A percentile compares a stretch with the other conserved stretches of the same genome.
phyloP scores from a whole-genome alignment of 768 basidiomycete genomes.

The Amanita rubescens region DNA sequence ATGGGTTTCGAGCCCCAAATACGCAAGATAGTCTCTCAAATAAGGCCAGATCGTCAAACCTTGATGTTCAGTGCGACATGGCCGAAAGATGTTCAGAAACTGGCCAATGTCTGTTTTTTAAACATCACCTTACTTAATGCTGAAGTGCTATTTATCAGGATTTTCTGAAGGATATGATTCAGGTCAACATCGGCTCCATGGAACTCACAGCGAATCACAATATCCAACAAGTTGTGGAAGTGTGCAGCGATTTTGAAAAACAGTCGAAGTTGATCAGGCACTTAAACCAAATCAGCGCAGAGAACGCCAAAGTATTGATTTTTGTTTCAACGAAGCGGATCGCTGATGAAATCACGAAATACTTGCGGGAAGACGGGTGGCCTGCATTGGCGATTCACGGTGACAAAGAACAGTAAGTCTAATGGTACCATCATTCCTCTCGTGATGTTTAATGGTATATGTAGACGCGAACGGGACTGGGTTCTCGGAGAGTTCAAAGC shows the following conservation, averaged over 20 bases:
- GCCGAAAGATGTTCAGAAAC: slow-evolving; percentile 99
- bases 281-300: slow-evolving; percentile 90
- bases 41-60: slow-evolving; percentile 96
- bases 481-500: slow-evolving; percentile 97
- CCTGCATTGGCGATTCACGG: slow-evolving; percentile 99
- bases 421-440: background rate
- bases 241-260: slow-evolving; percentile 97
- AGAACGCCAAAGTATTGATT: slow-evolving; percentile 98
- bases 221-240: slow-evolving; percentile 91
- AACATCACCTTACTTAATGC: background rate
- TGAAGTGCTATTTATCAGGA: slow-evolving; percentile 43
- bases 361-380: slow-evolving; percentile 97
- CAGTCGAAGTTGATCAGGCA: slow-evolving; percentile 94
- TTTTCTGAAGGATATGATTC: slow-evolving; percentile 93
- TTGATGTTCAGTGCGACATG: slow-evolving; percentile 99
- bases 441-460: background rate
- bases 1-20: slow-evolving; percentile 99
- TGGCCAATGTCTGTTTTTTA: slow-evolving; percentile 61
- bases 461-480: slow-evolving; percentile 97
- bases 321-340: slow-evolving; percentile 97
- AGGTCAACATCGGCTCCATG: slow-evolving; percentile 98
- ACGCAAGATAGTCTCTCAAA: slow-evolving; percentile 94
- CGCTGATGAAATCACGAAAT: slow-evolving; percentile 98
- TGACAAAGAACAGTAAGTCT: slow-evolving; percentile 92
- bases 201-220: slow-evolving; percentile 98